These are phyloP conservation scores for Persicaria maculosa DNA, from an alignment of 148 eudicot species.

Conservation along the genomic window DNA sequence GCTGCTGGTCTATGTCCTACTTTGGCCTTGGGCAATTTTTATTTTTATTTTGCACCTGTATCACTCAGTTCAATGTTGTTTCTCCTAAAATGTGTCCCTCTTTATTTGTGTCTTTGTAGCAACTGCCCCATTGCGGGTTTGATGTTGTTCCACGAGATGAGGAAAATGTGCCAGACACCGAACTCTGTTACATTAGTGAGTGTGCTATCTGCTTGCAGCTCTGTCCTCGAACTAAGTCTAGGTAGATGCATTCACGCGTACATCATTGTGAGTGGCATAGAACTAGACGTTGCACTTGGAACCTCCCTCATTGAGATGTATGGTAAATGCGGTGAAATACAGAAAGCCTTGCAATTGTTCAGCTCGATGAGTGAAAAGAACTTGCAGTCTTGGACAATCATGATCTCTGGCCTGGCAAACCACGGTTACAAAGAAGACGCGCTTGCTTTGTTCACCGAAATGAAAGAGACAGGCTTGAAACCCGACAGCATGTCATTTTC, in stretches of 20 bases:
- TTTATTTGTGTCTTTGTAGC: slow-evolving; percentile 16
- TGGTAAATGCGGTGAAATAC: slow-evolving; percentile 30
- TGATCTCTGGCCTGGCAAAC: slow-evolving; percentile 36
- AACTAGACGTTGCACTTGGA: slow-evolving; percentile 26
- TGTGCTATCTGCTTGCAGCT: slow-evolving; percentile 36
- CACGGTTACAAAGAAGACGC: slow-evolving; percentile 34
- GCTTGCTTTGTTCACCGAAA: slow-evolving; percentile 23
- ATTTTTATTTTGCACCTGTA: background rate
- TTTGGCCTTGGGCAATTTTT: background rate
- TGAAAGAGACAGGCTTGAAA: slow-evolving; percentile 23
- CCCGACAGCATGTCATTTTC: slow-evolving; percentile 42
- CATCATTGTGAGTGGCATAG: slow-evolving; percentile 19
- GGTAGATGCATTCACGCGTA: slow-evolving; percentile 30
- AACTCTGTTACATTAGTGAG: slow-evolving; percentile 45
- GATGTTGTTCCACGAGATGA: slow-evolving; percentile 27
- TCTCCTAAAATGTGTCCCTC: background rate
- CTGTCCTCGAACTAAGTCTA: slow-evolving; percentile 19
- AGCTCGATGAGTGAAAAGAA: slow-evolving; percentile 26
- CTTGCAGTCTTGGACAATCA: slow-evolving; percentile 36
- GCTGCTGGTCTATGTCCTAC: background rate
- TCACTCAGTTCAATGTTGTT: background rate
- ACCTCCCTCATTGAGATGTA: slow-evolving; percentile 39
- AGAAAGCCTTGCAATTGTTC: slow-evolving; percentile 24
- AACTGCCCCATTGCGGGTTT: slow-evolving; percentile 25
- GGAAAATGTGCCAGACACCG: slow-evolving; percentile 26